phyloP scores from a whole-genome alignment of 805 yeast genomes.

The Candida pini region DNA sequence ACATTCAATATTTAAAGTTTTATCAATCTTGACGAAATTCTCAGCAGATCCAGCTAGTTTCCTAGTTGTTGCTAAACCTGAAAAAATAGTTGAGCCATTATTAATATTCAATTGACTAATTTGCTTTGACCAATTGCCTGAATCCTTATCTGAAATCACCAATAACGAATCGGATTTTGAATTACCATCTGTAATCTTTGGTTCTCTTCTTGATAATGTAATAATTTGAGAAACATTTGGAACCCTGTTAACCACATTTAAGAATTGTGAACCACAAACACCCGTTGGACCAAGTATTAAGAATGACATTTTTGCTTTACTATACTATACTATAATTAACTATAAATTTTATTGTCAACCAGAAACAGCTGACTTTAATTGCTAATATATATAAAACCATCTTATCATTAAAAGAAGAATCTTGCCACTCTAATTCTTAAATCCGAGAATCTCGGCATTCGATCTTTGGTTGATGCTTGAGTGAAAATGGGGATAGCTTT shows the following conservation, averaged over 20 bases:
- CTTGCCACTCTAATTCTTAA: too few relatives aligned
- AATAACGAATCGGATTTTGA: slow-evolving; percentile 17
- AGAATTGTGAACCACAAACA: slow-evolving; percentile 56
- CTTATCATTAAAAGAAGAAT: too few relatives aligned
- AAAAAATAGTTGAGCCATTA: slow-evolving; percentile 41
- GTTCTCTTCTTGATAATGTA: slow-evolving; percentile 49
- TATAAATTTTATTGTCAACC: too few relatives aligned
- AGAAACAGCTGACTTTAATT: too few relatives aligned
- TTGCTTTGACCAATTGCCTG: slow-evolving; percentile 44
- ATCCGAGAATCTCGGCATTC: too few relatives aligned
- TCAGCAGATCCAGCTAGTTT: slow-evolving; percentile 69
- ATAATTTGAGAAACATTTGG: slow-evolving; percentile 33
- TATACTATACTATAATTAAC: too few relatives aligned
- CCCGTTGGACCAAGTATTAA: slow-evolving; percentile 74
- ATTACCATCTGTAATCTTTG: slow-evolving; percentile 16
- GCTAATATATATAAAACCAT: too few relatives aligned
- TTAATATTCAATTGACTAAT: slow-evolving; percentile 28
- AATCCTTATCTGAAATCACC: slow-evolving; percentile 39
- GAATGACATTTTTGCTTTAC: too few relatives aligned
- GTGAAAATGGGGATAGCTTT: too few relatives aligned
- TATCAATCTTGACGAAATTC: slow-evolving; percentile 65
- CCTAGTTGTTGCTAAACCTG: slow-evolving; percentile 73
- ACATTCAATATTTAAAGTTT: slow-evolving; percentile 60
- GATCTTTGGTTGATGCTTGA: too few relatives aligned
- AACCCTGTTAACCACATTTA: slow-evolving; percentile 38